Conservation (phyloP, 2,329 filamentous ascomycete genomes). For the Grosmannia penicillata region DNA sequence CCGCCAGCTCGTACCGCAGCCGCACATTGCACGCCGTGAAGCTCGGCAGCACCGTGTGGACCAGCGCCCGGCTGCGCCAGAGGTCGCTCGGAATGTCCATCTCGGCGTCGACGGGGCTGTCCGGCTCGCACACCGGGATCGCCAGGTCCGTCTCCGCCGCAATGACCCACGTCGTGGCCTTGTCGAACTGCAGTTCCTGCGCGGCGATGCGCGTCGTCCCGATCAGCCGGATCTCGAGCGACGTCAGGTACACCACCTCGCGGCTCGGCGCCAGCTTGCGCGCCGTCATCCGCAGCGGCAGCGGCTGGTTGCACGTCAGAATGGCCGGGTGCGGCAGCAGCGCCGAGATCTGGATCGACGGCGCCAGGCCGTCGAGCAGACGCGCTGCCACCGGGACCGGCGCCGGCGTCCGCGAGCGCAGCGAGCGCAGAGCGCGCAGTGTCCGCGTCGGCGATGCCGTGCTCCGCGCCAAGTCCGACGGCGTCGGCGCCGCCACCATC, state of each 20-base stretch:
- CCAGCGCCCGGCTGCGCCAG: slow-evolving; percentile 60
- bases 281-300: slow-evolving; percentile 68
- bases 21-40: slow-evolving; percentile 83
- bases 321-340: slow-evolving; percentile 77
- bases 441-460: neutral
- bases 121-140: slow-evolving; percentile 50
- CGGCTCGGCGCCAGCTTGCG: slow-evolving; percentile 57
- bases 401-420: too few relatives aligned
- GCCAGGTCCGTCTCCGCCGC: slow-evolving; percentile 56
- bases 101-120: slow-evolving; percentile 47
- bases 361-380: neutral
- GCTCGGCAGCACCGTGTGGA: slow-evolving; percentile 73
- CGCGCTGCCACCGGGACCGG: too few relatives aligned
- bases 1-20: slow-evolving; percentile 68
- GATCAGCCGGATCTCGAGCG: slow-evolving; percentile 68
- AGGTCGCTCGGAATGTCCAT: slow-evolving; percentile 52
- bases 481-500: neutral
- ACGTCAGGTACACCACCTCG: slow-evolving; percentile 60
- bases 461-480: neutral
- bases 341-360: slow-evolving; percentile 32
- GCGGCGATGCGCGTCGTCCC: slow-evolving; percentile 68
- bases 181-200: slow-evolving; percentile 56
- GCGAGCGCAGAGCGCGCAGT: too few relatives aligned
- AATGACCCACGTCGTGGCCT: slow-evolving; percentile 63
- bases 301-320: slow-evolving; percentile 72